Base-by-base conservation (phyloP, 169 alveolate species). In the Eimeria falciformis region DNA sequence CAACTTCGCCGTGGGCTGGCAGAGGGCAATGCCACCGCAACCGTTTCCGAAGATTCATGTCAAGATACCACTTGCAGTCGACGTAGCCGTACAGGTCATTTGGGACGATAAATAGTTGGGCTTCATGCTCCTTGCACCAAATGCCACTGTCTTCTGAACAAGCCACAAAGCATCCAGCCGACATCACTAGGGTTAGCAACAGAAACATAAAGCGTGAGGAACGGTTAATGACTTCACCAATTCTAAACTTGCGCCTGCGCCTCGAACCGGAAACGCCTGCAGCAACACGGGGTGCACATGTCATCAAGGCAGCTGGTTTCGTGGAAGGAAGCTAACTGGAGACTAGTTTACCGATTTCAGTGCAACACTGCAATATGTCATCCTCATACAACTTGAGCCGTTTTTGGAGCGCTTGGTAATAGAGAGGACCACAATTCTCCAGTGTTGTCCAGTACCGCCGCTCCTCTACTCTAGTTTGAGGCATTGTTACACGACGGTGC, bases 391-490 rank as follows among this genome's bases (percentile, higher is more conserved):
- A 37, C 11, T 43, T 55, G 65, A 81, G 89, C 25, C 89, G 89
- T 53, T 75, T 65, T 6, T 81, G 89, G 5, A 81, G 75, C 21
- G 89, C 89, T 37, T 81, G 89, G 75, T 23, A 53, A 75, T 53
- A 81, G 2, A 81, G 55, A 17, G 89, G 58, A 27, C 56, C 21
- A 43, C 27, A 55, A 65, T 81, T 81, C 17, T 81, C 89, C 11
- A 81, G 77, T 12, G 62, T 53, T 2, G 89, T 81, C 89, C 89
- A 81, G 55, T 81, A 81, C 56, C 89, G 89, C 71, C 77, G 75
- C 73, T n/a, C 14, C 18, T 29, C 75, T 6, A 23, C 50, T 47
- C 47, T 37, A 27, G 2, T 46, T 23, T 65, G 45, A 3, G 50
- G 27, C 62, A 47, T 5, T 18, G 68, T 18, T 23, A 6, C 27